These are phyloP conservation scores for Eragrostis curvula DNA, from an alignment of 176 grass and related monocot species.

Conservation along the genomic window DNA sequence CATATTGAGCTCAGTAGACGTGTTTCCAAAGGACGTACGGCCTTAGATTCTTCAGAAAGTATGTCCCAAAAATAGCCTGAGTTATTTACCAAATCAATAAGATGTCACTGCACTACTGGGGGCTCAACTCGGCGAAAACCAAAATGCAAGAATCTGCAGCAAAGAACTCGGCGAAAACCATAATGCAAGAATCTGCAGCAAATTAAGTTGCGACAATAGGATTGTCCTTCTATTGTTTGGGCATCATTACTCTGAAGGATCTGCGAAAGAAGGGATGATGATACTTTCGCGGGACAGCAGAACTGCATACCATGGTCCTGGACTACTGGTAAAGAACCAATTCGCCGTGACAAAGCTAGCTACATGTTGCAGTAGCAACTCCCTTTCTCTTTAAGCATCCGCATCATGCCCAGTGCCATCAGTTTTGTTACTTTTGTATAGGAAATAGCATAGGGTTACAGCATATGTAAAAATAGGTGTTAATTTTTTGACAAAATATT, in stretches of 20 bases:
- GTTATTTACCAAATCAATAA: not conserved
- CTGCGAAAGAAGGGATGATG: not conserved
- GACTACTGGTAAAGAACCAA: constrained; percentile 4
- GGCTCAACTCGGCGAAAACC: not conserved
- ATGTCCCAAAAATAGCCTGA: not conserved
- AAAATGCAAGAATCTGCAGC: constrained; percentile 10
- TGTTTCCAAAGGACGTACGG: too few relatives aligned
- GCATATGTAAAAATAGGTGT: not conserved
- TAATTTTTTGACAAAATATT: not conserved
- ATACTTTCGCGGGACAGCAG: constrained; percentile 6
- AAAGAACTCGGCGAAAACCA: not conserved
- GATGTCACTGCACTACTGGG: not conserved
- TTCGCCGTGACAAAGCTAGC: not conserved
- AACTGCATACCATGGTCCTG: constrained; percentile 6
- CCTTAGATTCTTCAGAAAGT: not conserved
- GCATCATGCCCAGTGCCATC: not conserved
- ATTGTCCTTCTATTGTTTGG: constrained; percentile 3
- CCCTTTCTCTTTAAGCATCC: constrained; percentile 21
- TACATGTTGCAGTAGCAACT: not conserved
- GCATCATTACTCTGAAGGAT: not conserved
- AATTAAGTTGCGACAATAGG: not conserved
- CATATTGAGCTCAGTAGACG: too few relatives aligned
- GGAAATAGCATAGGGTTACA: not conserved
- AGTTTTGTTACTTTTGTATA: not conserved
- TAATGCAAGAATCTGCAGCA: constrained; percentile 13